Evolutionary conservation across 371 early-diverging fungal species (phyloP).

Genomic region (Mortierella sp.): DNA sequence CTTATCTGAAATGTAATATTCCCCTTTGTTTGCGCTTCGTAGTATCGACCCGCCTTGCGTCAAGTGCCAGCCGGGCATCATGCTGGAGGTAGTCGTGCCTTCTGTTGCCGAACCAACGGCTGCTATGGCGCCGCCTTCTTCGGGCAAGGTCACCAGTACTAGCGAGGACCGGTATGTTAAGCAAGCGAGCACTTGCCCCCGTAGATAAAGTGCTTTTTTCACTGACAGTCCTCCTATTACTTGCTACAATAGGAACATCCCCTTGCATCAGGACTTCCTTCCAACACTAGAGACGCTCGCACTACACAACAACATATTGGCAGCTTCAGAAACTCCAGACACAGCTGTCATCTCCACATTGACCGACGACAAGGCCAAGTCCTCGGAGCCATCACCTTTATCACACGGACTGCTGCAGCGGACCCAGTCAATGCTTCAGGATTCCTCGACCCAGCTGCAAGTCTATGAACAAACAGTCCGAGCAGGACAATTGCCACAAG

Average conservation of each 20-base stretch:
- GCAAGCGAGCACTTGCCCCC: background rate
- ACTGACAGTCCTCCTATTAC: background rate
- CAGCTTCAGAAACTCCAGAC: background rate
- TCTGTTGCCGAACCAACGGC: background rate
- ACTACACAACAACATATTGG: background rate
- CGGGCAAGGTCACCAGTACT: too few relatives aligned
- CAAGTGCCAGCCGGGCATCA: background rate
- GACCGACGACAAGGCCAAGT: background rate
- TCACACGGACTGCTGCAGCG: background rate
- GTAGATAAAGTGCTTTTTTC: background rate
- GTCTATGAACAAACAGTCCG: background rate
- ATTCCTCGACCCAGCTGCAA: background rate
- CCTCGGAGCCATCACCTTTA: background rate
- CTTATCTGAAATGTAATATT: background rate
- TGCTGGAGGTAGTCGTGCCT: background rate
- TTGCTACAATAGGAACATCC: background rate
- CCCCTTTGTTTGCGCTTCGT: background rate
- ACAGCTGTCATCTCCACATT: background rate
- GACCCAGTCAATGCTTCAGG: slow-evolving; percentile 4
- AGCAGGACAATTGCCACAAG: background rate
- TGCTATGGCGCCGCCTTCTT: background rate
- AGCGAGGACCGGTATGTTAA: background rate
- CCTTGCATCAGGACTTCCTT: background rate
- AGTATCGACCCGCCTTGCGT: slow-evolving; percentile 3
- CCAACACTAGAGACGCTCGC: background rate